A percentile compares a stretch with the other conserved stretches of the same genome.
Conservation (phyloP, 2,329 filamentous ascomycete species). For the Zymoseptoria ardabiliae region DNA sequence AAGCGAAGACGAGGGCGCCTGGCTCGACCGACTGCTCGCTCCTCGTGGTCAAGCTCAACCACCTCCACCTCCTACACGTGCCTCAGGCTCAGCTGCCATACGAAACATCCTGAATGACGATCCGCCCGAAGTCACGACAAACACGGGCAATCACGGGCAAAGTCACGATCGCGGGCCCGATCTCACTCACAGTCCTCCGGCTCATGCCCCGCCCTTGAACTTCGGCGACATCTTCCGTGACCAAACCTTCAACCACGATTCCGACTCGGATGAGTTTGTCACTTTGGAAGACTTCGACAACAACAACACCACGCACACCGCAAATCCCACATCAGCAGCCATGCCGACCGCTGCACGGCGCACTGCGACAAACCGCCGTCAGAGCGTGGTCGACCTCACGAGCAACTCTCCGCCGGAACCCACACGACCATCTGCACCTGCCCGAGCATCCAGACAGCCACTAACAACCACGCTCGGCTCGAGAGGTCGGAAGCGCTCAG, state of each 20-base stretch:
- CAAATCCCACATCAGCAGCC: background rate
- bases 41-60: background rate
- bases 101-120: background rate
- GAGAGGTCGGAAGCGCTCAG: constrained; percentile 8
- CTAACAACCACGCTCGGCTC: background rate
- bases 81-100: background rate
- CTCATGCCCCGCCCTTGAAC: background rate
- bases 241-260: background rate
- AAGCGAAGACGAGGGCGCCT: background rate
- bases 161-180: background rate
- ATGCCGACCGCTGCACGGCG: constrained; percentile 6
- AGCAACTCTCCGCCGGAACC: background rate
- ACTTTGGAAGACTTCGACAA: constrained; percentile 12
- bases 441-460: background rate
- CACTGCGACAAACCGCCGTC: background rate
- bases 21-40: background rate
- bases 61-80: background rate
- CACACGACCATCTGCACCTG: background rate
- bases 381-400: constrained; percentile 14
- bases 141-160: background rate
- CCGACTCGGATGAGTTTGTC: constrained; percentile 13
- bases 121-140: background rate
- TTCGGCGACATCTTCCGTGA: background rate
- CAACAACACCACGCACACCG: constrained; percentile 1
- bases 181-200: background rate